A percentile compares a stretch with the other conserved stretches of the same genome.
These are phyloP conservation scores for Auricularia sp. DNA, from an alignment of 768 basidiomycete genomes.

Conservation along the genomic window DNA sequence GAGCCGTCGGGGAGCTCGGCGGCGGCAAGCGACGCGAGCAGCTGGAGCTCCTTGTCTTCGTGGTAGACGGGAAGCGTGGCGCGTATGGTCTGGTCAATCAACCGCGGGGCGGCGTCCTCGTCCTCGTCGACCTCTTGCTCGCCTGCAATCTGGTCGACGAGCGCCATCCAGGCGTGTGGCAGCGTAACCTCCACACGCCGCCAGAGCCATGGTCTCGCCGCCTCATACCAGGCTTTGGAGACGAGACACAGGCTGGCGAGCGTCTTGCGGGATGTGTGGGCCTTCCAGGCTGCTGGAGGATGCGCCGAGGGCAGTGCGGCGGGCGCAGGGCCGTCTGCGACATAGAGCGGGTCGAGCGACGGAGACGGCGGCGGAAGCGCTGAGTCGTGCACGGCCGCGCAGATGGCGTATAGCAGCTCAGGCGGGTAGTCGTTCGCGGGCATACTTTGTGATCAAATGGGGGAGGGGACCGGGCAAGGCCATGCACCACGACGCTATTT, in stretches of 20 bases:
- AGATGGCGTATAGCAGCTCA: slow-evolving; percentile 65
- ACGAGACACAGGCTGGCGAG: slow-evolving; percentile 67
- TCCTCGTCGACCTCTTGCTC: slow-evolving; percentile 38
- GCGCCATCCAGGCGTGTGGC: slow-evolving; percentile 73
- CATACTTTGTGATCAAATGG: slow-evolving; percentile 1
- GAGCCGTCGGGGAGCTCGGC: slow-evolving; percentile 52
- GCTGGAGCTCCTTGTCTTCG: slow-evolving; percentile 34
- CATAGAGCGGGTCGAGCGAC: slow-evolving; percentile 64
- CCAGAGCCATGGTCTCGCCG: slow-evolving; percentile 87
- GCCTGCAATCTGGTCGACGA: slow-evolving; percentile 71
- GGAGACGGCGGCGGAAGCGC: slow-evolving; percentile 44
- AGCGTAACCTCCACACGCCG: slow-evolving; percentile 72
- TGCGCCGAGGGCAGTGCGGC: slow-evolving; percentile 63
- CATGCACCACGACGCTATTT: background rate
- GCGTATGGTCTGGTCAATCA: slow-evolving; percentile 61
- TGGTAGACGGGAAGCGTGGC: slow-evolving; percentile 40
- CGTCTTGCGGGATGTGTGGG: slow-evolving; percentile 52
- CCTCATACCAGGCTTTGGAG: slow-evolving; percentile 66
- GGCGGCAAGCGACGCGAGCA: slow-evolving; percentile 49
- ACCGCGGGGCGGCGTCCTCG: slow-evolving; percentile 33
- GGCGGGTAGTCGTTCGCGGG: slow-evolving; percentile 43
- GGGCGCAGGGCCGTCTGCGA: slow-evolving; percentile 32
- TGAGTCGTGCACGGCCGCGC: slow-evolving; percentile 57
- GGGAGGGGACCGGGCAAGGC: slow-evolving; percentile 1
- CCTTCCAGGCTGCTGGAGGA: slow-evolving; percentile 62